Conservation (phyloP, 495 filamentous ascomycete species). For the Neurospora sublineolata region DNA sequence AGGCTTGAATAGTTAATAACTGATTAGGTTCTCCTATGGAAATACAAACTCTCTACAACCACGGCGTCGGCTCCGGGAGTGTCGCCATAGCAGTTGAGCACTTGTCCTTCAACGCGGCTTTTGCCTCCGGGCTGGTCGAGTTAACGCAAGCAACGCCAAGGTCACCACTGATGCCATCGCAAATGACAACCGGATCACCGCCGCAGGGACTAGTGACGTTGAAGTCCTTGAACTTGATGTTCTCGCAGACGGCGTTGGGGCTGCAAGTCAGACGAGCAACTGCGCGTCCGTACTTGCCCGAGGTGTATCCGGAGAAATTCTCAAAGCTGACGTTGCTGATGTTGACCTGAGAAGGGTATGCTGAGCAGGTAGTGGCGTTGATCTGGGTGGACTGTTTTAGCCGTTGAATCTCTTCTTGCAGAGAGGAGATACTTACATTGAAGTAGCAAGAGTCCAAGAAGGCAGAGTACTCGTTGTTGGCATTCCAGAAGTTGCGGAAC, state of each 20-base stretch:
- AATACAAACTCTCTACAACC: constrained; percentile 1
- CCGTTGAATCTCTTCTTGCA: neutral
- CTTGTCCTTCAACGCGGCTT: constrained; percentile 15
- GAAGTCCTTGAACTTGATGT: constrained; percentile 40
- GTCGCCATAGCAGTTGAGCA: constrained; percentile 15
- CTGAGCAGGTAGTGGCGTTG: constrained; percentile 30
- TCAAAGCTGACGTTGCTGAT: constrained; percentile 44
- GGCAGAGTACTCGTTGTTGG: constrained; percentile 42
- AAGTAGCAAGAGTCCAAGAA: constrained; percentile 51
- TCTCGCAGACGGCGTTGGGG: constrained; percentile 38
- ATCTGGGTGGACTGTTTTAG: constrained; percentile 4
- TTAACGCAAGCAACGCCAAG: constrained; percentile 37
- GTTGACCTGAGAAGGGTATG: constrained; percentile 42
- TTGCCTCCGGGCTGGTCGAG: constrained; percentile 17
- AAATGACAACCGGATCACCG: constrained; percentile 34
- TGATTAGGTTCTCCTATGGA: neutral
- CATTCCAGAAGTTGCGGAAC: constrained; percentile 44
- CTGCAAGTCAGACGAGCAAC: constrained; percentile 42
- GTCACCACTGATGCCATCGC: constrained; percentile 40
- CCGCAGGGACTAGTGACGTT: constrained; percentile 39
- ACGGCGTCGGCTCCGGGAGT: constrained; percentile 10
- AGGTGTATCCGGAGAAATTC: constrained; percentile 43
- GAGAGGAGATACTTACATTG: constrained; percentile 30
- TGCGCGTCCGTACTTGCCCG: constrained; percentile 36
- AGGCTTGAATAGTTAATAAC: neutral